These are phyloP conservation scores for Prunus dulcis DNA, from an alignment of 306 rosid genomes.

Conservation along the genomic window DNA sequence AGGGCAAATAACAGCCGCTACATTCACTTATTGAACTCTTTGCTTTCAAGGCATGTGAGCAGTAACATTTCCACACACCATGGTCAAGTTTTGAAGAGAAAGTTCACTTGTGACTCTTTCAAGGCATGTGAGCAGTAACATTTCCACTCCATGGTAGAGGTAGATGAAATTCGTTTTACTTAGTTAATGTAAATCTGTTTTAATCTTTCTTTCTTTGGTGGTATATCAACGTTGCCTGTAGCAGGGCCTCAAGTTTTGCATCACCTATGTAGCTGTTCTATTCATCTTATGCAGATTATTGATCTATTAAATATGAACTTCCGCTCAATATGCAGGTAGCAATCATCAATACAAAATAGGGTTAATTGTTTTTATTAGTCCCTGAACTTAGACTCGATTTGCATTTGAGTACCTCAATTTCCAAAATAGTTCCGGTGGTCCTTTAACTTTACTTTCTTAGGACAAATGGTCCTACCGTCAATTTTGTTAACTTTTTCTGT, in stretches of 20 bases:
- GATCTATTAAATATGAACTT: too few relatives aligned
- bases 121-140: not conserved
- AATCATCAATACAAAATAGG: too few relatives aligned
- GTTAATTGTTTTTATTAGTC: too few relatives aligned
- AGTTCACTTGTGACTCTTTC: not conserved
- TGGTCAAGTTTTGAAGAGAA: not conserved
- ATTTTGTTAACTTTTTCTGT: too few relatives aligned
- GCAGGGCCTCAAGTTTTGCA: not conserved
- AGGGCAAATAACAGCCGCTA: slow-evolving; percentile 32
- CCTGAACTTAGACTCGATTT: too few relatives aligned
- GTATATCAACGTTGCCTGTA: not conserved
- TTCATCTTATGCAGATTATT: too few relatives aligned
- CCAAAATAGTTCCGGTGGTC: too few relatives aligned
- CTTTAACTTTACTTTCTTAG: too few relatives aligned
- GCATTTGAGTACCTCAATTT: too few relatives aligned
- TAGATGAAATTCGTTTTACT: not conserved
- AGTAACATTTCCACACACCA: not conserved
- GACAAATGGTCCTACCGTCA: too few relatives aligned
- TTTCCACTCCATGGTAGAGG: not conserved
- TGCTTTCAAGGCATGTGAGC: not conserved
- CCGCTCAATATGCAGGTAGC: too few relatives aligned
- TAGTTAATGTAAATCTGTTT: not conserved
- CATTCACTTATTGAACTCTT: not conserved
- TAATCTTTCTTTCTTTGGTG: not conserved
- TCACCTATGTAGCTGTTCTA: too few relatives aligned